Base-by-base conservation (phyloP, 805 yeast genomes). In the Hanseniaspora occidentalis region DNA sequence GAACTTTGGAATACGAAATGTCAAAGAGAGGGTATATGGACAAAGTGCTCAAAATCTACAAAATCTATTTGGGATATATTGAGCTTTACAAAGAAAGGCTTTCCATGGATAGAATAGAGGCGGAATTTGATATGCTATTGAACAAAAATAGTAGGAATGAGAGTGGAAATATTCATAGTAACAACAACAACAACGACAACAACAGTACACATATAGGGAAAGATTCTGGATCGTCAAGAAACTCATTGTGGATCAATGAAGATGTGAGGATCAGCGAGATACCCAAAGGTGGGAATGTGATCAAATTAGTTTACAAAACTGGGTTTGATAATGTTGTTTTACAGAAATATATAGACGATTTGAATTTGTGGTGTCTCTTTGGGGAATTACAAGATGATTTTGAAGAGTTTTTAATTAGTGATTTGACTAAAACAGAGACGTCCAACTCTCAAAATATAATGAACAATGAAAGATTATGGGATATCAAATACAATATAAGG, bases 371-470 rank as follows among this genome's bases (percentile, higher is more conserved):
- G 98, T 65, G 89, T 14, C 67, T 70, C 4, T 62, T 68, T 37
- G 98, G 98, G 0, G 63, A 65, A 5, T 65, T 92, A 8, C 69
- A 73, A 46, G 98, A 92, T 50, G 84, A 84, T 1, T 76, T 75
- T 52, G 75, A 78, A 31, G 98, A 89, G 56, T 92, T 92, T 54
- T 61, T 86, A 52, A 73, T 92, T n/a, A 68, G 72, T 22, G 58
- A 58, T 43, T 53, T 60, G 2, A 50, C 52, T 50, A 45, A 48
- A 38, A 35, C 39, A 14, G 16, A 29, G n/a, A n/a, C n/a, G n/a
- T n/a, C n/a, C n/a, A n/a, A n/a, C n/a, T n/a, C n/a, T n/a, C n/a
- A n/a, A n/a, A 25, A 25, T 7, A 7, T 25, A 5, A 13, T 57
- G 37, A 67, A 67, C 42, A 66, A 71, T 45, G 84, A 80, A 45